A percentile compares a stretch with the other conserved stretches of the same genome.
Conservation (phyloP, 768 basidiomycete species). For the Trametes coccinea region DNA sequence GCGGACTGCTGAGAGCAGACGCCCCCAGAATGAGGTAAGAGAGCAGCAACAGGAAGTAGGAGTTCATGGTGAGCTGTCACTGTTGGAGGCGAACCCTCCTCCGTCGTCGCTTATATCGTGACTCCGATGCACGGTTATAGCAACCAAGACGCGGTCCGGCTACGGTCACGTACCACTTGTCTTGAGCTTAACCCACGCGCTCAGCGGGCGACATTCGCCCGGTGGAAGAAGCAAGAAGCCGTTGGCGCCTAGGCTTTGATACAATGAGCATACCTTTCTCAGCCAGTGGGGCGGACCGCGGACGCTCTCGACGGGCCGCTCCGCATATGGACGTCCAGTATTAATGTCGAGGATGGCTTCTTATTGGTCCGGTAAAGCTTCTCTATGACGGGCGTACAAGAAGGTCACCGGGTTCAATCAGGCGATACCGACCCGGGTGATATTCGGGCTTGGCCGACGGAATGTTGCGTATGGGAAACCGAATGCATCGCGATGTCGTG, state of each 20-base stretch:
- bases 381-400: background rate
- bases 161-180: background rate
- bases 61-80: background rate
- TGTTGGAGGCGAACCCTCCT: background rate
- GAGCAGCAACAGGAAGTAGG: constrained; percentile 5
- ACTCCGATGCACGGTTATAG: background rate
- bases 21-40: constrained; percentile 1
- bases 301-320: background rate
- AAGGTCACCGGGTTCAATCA: background rate
- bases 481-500: background rate
- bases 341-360: background rate
- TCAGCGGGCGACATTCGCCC: constrained; percentile 12
- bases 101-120: background rate
- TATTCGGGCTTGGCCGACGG: constrained; percentile 1
- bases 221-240: background rate
- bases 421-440: background rate
- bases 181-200: constrained; percentile 7
- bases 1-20: constrained; percentile 24
- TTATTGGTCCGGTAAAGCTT: background rate
- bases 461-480: background rate
- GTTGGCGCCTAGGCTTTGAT: background rate
- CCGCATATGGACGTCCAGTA: background rate
- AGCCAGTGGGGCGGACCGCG: background rate
- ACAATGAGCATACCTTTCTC: background rate
- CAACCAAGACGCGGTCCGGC: background rate